A percentile compares a stretch with the other conserved stretches of the same genome.
These are phyloP conservation scores for Cystofilobasidium ferigula DNA, from an alignment of 768 basidiomycete species.

Conservation along the genomic window DNA sequence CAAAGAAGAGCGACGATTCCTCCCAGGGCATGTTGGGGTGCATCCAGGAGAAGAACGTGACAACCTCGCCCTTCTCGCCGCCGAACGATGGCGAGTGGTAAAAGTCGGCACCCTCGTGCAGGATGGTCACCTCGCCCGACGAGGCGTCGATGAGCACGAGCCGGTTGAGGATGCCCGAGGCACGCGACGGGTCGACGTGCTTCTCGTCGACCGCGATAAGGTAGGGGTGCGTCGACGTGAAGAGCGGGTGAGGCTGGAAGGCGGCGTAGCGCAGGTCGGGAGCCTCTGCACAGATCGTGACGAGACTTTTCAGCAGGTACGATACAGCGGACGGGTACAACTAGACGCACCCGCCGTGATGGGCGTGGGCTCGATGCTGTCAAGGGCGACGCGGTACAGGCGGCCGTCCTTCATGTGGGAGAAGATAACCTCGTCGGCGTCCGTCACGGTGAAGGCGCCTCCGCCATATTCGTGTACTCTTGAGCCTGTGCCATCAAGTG, in stretches of 20 bases:
- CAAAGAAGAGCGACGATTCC: slow-evolving; percentile 49
- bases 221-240: slow-evolving; percentile 41
- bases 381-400: slow-evolving; percentile 42
- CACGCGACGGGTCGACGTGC: slow-evolving; percentile 47
- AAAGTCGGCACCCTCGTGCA: slow-evolving; percentile 58
- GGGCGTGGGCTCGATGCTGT: slow-evolving; percentile 39
- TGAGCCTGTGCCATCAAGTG: slow-evolving; percentile 9
- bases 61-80: slow-evolving; percentile 48
- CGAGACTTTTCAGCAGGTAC: neutral
- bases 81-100: slow-evolving; percentile 45
- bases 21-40: slow-evolving; percentile 68
- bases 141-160: slow-evolving; percentile 50
- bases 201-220: slow-evolving; percentile 60
- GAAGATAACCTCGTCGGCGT: slow-evolving; percentile 47
- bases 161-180: slow-evolving; percentile 48
- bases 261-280: slow-evolving; percentile 53
- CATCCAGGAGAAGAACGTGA: slow-evolving; percentile 56
- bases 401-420: slow-evolving; percentile 49
- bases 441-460: slow-evolving; percentile 45
- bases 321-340: neutral
- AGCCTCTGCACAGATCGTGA: slow-evolving; percentile 39
- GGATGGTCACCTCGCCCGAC: slow-evolving; percentile 42
- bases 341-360: slow-evolving; percentile 52
- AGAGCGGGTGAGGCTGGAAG: slow-evolving; percentile 43
- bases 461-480: slow-evolving; percentile 66